phyloP scores from a whole-genome alignment of 2,329 filamentous ascomycete species.

The Fusarium liriodendri region DNA sequence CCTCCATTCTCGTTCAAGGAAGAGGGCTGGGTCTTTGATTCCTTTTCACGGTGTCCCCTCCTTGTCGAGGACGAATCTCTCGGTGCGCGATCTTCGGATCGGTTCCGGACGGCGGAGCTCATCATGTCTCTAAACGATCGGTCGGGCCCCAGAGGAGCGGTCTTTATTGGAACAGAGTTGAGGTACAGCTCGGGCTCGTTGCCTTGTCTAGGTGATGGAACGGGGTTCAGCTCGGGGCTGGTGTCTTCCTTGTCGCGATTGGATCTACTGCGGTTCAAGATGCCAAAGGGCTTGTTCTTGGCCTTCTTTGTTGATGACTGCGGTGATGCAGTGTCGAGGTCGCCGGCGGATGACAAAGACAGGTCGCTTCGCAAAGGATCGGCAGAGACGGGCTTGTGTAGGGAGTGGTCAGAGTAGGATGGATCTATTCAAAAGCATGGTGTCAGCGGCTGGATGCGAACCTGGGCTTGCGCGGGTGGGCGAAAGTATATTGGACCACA shows the following conservation, averaged over 20 bases:
- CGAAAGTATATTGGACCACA: conserved; percentile 30
- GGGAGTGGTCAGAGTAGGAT: conserved; percentile 45
- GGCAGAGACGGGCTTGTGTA: conserved; percentile 54
- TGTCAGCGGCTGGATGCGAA: conserved; percentile 37
- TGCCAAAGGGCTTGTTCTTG: conserved; percentile 67
- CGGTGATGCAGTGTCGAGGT: conserved; percentile 55
- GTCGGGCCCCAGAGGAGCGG: conserved; percentile 73
- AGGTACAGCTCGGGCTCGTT: conserved; percentile 46
- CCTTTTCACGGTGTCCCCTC: conserved; percentile 59
- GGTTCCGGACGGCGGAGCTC: conserved; percentile 72
- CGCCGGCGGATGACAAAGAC: conserved; percentile 61
- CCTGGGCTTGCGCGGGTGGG: conserved; percentile 18
- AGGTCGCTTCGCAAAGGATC: conserved; percentile 63
- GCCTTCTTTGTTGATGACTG: conserved; percentile 56
- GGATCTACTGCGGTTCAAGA: conserved; percentile 64
- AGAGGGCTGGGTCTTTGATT: conserved; percentile 62
- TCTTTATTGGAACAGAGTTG: conserved; percentile 59
- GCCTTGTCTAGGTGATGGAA: conserved; percentile 33
- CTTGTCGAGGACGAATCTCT: conserved; percentile 57
- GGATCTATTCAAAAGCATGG: conserved; percentile 38
- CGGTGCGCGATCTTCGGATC: conserved; percentile 75
- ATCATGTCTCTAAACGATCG: conserved; percentile 76
- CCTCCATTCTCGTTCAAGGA: conserved; percentile 70
- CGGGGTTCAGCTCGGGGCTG: conserved; percentile 51
- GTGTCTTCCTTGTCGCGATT: conserved; percentile 62